A percentile compares a stretch with the other conserved stretches of the same genome.
phyloP scores from a whole-genome alignment of 202 grass and related monocot species.

The Zoysia matrella region DNA sequence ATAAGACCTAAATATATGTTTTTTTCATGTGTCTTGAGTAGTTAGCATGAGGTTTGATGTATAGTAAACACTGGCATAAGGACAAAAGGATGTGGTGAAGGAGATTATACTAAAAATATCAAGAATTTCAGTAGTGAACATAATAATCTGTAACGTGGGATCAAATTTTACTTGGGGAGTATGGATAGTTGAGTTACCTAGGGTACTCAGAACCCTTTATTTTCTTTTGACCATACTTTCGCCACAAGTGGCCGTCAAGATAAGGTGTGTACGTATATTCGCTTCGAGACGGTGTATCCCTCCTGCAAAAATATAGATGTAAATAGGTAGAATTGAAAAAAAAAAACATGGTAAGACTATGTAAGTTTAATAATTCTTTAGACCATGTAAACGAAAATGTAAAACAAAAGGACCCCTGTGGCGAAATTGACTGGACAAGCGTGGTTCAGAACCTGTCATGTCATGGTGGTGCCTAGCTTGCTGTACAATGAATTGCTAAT shows the following conservation, averaged over 20 bases:
- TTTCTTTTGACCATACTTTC: slow-evolving; percentile 67
- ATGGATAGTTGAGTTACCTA: slow-evolving; percentile 37
- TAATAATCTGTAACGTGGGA: neutral
- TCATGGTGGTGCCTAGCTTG: no score
- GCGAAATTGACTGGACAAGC: neutral
- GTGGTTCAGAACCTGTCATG: neutral
- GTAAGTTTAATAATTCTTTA: neutral
- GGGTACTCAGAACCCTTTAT: slow-evolving; percentile 56
- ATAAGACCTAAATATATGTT: neutral
- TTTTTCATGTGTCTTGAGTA: neutral
- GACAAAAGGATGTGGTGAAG: neutral
- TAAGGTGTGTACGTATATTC: slow-evolving; percentile 52
- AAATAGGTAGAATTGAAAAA: slow-evolving; percentile 1
- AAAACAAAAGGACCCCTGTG: no score
- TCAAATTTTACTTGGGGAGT: neutral
- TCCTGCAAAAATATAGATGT: slow-evolving; percentile 32
- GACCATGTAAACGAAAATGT: neutral
- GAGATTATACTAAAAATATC: neutral
- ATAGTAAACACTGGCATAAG: neutral
- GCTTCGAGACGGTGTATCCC: slow-evolving; percentile 45
- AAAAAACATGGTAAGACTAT: neutral
- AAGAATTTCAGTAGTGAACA: neutral
- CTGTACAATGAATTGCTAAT: no score
- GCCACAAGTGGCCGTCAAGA: slow-evolving; percentile 62
- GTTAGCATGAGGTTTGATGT: neutral